These are phyloP conservation scores for Fusarium hostae DNA, from an alignment of 2,329 filamentous ascomycete species.

Conservation along the genomic window DNA sequence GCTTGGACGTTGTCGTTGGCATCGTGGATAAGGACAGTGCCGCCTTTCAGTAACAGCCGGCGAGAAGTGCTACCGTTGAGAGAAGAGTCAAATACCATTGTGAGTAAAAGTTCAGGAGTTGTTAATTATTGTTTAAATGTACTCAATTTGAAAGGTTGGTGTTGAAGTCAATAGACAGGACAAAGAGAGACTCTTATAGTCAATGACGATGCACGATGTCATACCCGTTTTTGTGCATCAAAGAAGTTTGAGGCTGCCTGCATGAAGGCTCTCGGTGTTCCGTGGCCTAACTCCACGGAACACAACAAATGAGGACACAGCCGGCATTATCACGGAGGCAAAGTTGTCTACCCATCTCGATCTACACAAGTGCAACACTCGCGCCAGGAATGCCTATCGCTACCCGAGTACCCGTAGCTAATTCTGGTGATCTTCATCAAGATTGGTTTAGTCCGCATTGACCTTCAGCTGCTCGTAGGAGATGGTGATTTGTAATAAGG, in stretches of 20 bases:
- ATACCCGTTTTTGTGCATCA: neutral
- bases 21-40: conserved; percentile 24
- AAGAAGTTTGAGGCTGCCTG: neutral
- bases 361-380: neutral
- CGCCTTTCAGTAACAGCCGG: conserved; percentile 4
- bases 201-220: neutral
- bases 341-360: neutral
- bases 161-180: neutral
- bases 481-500: neutral
- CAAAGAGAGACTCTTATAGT: neutral
- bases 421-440: neutral
- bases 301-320: neutral
- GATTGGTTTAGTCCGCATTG: neutral
- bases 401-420: neutral
- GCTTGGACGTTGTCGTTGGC: conserved; percentile 4
- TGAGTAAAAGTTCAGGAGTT: too few relatives aligned
- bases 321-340: neutral
- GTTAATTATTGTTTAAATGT: too few relatives aligned
- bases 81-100: neutral
- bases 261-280: neutral
- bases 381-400: neutral
- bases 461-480: neutral
- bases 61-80: neutral
- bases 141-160: neutral
- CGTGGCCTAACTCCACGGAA: neutral